These are phyloP conservation scores for Xylariaceae sp. DNA, from an alignment of 2,329 filamentous ascomycete genomes.

Conservation along the genomic window DNA sequence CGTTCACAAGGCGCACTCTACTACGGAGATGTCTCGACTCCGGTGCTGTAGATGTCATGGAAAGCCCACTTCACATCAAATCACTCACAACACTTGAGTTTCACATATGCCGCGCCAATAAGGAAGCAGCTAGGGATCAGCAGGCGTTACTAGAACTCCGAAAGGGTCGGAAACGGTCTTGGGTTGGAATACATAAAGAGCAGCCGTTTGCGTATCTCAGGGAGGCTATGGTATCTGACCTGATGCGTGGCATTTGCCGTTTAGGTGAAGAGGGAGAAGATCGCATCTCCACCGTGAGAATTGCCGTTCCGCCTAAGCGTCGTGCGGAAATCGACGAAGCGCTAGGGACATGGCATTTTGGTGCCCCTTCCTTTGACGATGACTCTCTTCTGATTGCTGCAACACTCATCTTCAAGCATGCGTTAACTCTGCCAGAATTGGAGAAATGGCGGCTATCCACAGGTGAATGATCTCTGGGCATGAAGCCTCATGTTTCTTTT, in stretches of 20 bases:
- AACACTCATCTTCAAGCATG: conserved; percentile 85
- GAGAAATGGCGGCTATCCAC: conserved; percentile 73
- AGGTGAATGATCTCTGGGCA: conserved; percentile 47
- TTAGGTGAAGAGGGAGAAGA: conserved; percentile 56
- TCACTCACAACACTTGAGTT: conserved; percentile 71
- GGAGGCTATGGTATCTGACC: conserved; percentile 86
- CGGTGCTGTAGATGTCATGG: conserved; percentile 80
- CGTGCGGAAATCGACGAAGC: conserved; percentile 60
- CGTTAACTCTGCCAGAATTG: conserved; percentile 73
- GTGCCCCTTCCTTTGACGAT: conserved; percentile 80
- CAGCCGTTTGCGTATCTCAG: conserved; percentile 84
- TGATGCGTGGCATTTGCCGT: conserved; percentile 86
- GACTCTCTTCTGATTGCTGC: conserved; percentile 84
- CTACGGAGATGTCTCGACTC: conserved; percentile 74
- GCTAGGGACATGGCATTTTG: conserved; percentile 79
- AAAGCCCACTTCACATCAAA: conserved; percentile 69
- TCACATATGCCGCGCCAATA: conserved; percentile 77
- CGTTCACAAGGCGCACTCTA: conserved; percentile 38
- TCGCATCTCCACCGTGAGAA: conserved; percentile 57
- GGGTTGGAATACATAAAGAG: conserved; percentile 81
- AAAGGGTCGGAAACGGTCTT: conserved; percentile 76
- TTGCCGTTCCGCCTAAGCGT: conserved; percentile 62
- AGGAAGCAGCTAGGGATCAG: conserved; percentile 68
- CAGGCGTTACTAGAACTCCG: conserved; percentile 65
- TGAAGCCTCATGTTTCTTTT: conserved; percentile 17